Evolutionary conservation across 805 yeast genomes (phyloP), one percentile per base, ranked within the genome.

Genomic region (Ogataea chonburiensis): DNA sequence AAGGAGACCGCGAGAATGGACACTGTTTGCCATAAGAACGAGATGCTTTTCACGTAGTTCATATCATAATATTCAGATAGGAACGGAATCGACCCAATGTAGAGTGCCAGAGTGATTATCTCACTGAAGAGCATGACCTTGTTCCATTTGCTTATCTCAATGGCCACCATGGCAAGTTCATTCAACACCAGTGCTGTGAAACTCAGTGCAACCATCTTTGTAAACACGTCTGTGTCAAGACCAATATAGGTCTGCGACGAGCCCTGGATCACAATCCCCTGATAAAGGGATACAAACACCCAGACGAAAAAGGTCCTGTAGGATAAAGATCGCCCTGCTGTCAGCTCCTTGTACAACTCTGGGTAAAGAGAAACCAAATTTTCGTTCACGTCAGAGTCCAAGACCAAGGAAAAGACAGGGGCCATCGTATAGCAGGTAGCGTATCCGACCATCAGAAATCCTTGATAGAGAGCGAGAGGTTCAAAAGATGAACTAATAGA

Each of bases 371-470:
- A 81, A 2, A 96, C 94, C 45, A 93, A 73, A 34, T 80, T 82
- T 56, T 88, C 96, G 51, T 81, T 88, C 30, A 93, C 89, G 58
- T 93, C 99, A 37, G 81, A 78, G 58, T 93, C 98, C 30, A 87
- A 71, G 0, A 94, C 96, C 47, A 93, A 65, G 0, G 96, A 86
- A 53, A 93, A 93, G 2, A 93, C 98, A 0, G 99, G 99, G 38
- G 91, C 88, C 99, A 93, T 93, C 0, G 99, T 93, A 61, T 93
- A 93, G 36, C 87, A 73, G 0, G 99, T 93, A 2, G 98, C 95
- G 62, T 93, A 93, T 2, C 98, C 99, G 28, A 93, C 98, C 97
- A 93, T 88, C 30, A 93, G 70, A 82, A 95, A 91, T 3, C 99
- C 99, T 58, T 93, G 91, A 56, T 85, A 87, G 36, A 93, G 68